Percentiles rank a stretch among this genome's conserved stretches.
Evolutionary conservation across 495 filamentous ascomycete genomes (phyloP).

Genomic region (Penicillium verhagenii): DNA sequence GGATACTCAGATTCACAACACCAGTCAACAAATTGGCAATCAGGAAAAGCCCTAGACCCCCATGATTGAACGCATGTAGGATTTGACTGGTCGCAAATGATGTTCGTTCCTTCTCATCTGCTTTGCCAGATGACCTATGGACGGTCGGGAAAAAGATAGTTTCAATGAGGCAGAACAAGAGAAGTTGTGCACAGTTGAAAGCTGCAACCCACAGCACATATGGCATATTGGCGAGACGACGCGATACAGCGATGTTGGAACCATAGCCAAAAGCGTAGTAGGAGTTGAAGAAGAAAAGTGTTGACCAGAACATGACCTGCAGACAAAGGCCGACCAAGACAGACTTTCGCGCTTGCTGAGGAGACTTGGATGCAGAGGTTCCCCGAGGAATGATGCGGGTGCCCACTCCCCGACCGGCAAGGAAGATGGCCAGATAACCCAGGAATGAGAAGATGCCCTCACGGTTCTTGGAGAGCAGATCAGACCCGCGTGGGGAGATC

Average conservation of each 20-base stretch:
- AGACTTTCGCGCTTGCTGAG: conserved; percentile 42
- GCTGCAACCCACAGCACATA: conserved; percentile 89
- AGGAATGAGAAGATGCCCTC: conserved; percentile 92
- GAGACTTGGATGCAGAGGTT: conserved; percentile 36
- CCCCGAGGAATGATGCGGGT: conserved; percentile 70
- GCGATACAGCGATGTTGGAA: conserved; percentile 67
- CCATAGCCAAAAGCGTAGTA: conserved; percentile 66
- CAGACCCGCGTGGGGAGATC: conserved; percentile 67
- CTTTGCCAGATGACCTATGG: conserved; percentile 51
- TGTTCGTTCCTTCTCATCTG: conserved; percentile 53
- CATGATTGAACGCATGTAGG: conserved; percentile 79
- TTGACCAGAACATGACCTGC: conserved; percentile 64
- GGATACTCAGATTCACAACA: conserved; percentile 78
- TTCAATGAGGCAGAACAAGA: conserved; percentile 75
- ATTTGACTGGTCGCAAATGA: conserved; percentile 74
- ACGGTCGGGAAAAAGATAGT: conserved; percentile 70
- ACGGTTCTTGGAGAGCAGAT: conserved; percentile 82
- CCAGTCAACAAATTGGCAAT: conserved; percentile 88
- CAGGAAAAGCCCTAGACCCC: conserved; percentile 84
- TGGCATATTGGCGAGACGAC: conserved; percentile 87
- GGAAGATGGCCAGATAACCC: conserved; percentile 93
- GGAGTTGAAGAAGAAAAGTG: conserved; percentile 64
- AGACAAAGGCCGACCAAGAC: conserved; percentile 59
- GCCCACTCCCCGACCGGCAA: conserved; percentile 81
- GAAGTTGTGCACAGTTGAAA: conserved; percentile 80